Evolutionary conservation across 2,329 filamentous ascomycete species (phyloP).

Genomic region (Polychaeton citri): DNA sequence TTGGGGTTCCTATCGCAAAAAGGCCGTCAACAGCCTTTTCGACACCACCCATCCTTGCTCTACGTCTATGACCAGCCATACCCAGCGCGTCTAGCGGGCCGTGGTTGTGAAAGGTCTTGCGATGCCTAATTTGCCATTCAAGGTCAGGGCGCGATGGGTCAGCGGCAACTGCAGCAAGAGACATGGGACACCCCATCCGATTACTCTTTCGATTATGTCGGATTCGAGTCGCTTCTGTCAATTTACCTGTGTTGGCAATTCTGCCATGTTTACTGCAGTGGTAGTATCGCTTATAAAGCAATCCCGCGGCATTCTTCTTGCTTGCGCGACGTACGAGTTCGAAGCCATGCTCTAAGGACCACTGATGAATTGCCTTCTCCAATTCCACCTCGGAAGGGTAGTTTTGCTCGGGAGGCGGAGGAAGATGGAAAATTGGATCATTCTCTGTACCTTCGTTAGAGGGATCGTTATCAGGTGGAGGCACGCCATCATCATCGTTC

Average conservation of each 20-base stretch:
- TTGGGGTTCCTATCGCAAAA: constrained; percentile 18
- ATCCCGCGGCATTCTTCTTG: constrained; percentile 20
- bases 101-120: constrained; percentile 21
- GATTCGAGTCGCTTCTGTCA: constrained; percentile 12
- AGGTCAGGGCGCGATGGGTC: constrained; percentile 17
- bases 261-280: constrained; percentile 22
- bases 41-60: constrained; percentile 16
- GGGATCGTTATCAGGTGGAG: constrained; percentile 10
- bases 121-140: constrained; percentile 20
- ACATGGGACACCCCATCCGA: constrained; percentile 20
- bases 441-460: constrained; percentile 6
- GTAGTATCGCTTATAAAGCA: constrained; percentile 22
- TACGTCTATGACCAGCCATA: constrained; percentile 17
- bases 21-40: constrained; percentile 20
- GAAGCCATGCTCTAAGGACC: constrained; percentile 21
- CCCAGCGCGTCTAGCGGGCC: constrained; percentile 15
- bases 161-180: constrained; percentile 16
- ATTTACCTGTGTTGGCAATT: constrained; percentile 11
- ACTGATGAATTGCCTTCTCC: constrained; percentile 19
- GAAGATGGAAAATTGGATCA: constrained; percentile 18
- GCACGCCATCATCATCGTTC: constrained; percentile 13
- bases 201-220: constrained; percentile 16
- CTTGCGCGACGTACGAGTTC: constrained; percentile 19
- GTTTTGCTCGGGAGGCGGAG: constrained; percentile 18
- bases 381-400: constrained; percentile 15